Evolutionary conservation across 2,329 filamentous ascomycete species (phyloP).

Genomic region (Stagonosporopsis rhizophila): DNA sequence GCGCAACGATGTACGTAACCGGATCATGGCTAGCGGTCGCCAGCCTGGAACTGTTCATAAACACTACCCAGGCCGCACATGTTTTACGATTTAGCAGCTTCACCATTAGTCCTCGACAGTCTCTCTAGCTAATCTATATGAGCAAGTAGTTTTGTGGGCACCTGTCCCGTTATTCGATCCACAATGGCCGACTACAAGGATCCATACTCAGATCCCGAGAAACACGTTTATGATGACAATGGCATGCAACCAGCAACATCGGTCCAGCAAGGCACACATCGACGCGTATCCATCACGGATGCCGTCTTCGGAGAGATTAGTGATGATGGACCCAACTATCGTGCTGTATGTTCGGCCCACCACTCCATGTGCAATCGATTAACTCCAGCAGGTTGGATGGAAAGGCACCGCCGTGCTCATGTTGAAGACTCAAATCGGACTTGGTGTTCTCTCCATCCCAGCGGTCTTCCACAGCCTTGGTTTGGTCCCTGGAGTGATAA

Average conservation of each 20-base stretch:
- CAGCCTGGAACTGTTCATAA: constrained; percentile 4
- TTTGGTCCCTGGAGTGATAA: constrained; percentile 58
- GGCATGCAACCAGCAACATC: constrained; percentile 10
- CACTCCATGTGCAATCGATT: constrained; percentile 49
- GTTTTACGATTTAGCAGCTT: background rate
- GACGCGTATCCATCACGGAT: constrained; percentile 22
- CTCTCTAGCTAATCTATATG: background rate
- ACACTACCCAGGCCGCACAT: background rate
- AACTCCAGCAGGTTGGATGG: constrained; percentile 32
- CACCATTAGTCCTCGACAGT: background rate
- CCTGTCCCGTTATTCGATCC: background rate
- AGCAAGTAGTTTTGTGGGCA: background rate
- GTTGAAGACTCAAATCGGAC: constrained; percentile 43
- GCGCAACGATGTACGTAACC: background rate
- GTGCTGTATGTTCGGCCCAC: constrained; percentile 43
- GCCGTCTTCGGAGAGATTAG: constrained; percentile 60
- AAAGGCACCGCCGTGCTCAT: constrained; percentile 37
- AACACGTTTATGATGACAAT: constrained; percentile 3
- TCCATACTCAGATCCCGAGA: constrained; percentile 5
- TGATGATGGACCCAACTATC: constrained; percentile 62
- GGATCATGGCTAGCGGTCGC: constrained; percentile 5
- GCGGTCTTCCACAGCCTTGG: constrained; percentile 56
- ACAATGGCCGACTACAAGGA: constrained; percentile 16
- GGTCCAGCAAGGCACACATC: constrained; percentile 9
- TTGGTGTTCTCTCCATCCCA: constrained; percentile 60